A percentile compares a stretch with the other conserved stretches of the same genome.
These are phyloP conservation scores for Sordariomycetes sp. DNA, from an alignment of 2,329 filamentous ascomycete genomes.

Conservation along the genomic window DNA sequence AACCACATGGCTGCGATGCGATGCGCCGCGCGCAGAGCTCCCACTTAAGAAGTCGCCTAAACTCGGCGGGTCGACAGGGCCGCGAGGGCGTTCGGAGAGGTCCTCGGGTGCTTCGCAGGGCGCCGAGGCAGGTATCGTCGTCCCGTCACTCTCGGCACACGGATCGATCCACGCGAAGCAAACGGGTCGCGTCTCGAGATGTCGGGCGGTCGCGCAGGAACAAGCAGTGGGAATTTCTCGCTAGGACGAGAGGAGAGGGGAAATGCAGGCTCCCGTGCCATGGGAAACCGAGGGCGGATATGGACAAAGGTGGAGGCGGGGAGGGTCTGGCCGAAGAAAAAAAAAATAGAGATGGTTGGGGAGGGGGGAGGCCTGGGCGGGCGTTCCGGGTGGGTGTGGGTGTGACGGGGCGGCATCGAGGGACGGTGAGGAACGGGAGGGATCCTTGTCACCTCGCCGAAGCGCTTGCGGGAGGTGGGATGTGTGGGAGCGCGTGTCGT, in stretches of 20 bases:
- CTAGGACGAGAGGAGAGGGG: neutral
- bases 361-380: neutral
- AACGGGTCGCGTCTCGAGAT: too few species aligned
- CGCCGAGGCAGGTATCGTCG: too few species aligned
- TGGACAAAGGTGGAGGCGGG: neutral
- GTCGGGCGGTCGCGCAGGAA: neutral
- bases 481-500: neutral
- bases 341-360: neutral
- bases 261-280: neutral
- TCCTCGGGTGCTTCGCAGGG: too few species aligned
- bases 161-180: too few species aligned
- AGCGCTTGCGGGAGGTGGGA: neutral
- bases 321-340: neutral
- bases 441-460: neutral
- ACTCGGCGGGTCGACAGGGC: neutral
- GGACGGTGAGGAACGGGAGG: neutral
- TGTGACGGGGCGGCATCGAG: neutral
- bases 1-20: conserved; percentile 38
- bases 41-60: neutral
- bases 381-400: neutral
- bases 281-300: neutral
- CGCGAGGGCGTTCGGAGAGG: neutral
- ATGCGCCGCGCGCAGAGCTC: neutral
- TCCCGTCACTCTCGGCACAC: too few species aligned
- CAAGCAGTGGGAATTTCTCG: neutral